These are phyloP conservation scores for Claviceps digitariae DNA, from an alignment of 2,329 filamentous ascomycete species.

Conservation along the genomic window DNA sequence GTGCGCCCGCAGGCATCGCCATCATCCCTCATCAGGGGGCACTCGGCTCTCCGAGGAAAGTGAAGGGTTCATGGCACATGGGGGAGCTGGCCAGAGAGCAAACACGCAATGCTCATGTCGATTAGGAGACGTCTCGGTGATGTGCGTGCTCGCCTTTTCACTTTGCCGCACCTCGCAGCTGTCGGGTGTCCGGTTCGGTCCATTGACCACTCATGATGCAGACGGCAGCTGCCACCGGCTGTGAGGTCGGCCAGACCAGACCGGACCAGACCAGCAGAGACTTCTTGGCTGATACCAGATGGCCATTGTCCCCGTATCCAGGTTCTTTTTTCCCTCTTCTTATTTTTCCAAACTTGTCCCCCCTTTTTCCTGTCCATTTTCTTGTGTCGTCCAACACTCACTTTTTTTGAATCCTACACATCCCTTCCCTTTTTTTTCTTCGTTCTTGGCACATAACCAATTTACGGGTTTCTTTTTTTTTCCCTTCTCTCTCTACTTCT, in stretches of 20 bases:
- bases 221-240: constrained; percentile 2
- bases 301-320: neutral
- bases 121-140: too few species aligned
- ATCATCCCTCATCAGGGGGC: too few species aligned
- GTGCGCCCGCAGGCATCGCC: too few species aligned
- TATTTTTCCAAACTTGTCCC: neutral
- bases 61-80: too few species aligned
- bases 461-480: neutral
- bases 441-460: neutral
- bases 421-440: neutral
- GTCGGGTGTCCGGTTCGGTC: neutral
- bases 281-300: neutral
- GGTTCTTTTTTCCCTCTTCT: neutral
- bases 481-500: neutral
- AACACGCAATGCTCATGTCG: too few species aligned
- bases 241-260: neutral
- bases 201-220: neutral
- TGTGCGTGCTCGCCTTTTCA: too few species aligned
- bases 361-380: neutral
- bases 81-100: too few species aligned
- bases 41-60: too few species aligned
- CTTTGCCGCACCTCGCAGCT: neutral
- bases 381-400: too few species aligned
- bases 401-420: neutral
- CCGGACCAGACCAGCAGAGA: too few species aligned